Percentiles rank a stretch among this genome's conserved stretches.
These are phyloP conservation scores for Sphagnum tenellum DNA, from an alignment of 225 moss, liverwort and hornwort species.

Conservation along the genomic window DNA sequence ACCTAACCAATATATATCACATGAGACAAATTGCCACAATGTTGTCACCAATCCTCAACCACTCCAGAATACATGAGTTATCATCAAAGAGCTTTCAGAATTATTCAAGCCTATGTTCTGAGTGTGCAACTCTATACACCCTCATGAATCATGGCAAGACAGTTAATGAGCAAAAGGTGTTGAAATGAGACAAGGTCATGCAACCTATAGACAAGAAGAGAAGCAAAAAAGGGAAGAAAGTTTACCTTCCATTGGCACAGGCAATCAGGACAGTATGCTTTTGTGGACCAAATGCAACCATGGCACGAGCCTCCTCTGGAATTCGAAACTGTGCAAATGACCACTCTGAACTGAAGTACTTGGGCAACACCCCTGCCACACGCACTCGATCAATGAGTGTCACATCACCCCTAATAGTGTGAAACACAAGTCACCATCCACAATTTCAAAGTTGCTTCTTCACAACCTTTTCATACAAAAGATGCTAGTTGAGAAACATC, in stretches of 20 bases:
- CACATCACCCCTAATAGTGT: not conserved
- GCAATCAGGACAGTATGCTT: constrained; percentile 36
- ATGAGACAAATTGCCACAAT: not conserved
- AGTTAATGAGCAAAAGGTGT: too few species aligned
- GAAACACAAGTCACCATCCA: not conserved
- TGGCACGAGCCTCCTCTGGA: constrained; percentile 40
- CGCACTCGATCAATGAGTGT: not conserved
- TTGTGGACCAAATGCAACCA: constrained; percentile 42
- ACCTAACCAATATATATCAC: not conserved
- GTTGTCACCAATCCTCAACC: not conserved
- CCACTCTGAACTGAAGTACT: constrained; percentile 56
- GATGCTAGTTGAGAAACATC: not conserved
- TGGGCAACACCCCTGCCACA: constrained; percentile 55
- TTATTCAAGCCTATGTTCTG: too few species aligned
- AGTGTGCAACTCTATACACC: too few species aligned
- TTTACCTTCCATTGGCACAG: constrained; percentile 56
- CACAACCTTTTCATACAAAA: not conserved
- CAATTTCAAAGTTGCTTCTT: not conserved
- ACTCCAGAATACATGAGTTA: not conserved
- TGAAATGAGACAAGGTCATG: too few species aligned
- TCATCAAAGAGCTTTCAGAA: not conserved
- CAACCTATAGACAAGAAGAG: too few species aligned
- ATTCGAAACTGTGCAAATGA: constrained; percentile 62
- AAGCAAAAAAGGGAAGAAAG: not conserved
- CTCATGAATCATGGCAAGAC: too few species aligned